A percentile compares a stretch with the other conserved stretches of the same genome.
Evolutionary conservation across 768 basidiomycete species (phyloP).

Genomic region (Mycena metata): DNA sequence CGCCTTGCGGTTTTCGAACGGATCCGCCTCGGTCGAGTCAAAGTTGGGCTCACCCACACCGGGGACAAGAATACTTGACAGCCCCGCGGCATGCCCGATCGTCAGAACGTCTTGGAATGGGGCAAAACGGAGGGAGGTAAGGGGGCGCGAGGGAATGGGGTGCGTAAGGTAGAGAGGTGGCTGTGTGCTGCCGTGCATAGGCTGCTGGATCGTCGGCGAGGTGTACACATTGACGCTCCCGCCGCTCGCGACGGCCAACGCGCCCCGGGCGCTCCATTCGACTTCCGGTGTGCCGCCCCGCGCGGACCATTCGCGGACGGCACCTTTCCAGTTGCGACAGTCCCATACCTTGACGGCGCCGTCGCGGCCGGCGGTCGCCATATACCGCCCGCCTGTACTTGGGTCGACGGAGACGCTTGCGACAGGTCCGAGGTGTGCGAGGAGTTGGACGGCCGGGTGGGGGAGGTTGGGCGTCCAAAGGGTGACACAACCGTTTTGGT

Average conservation of each 20-base stretch:
- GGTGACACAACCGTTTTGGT: slow-evolving; percentile 95
- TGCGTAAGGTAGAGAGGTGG: slow-evolving; percentile 94
- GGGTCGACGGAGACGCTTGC: slow-evolving; percentile 86
- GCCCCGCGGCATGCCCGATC: slow-evolving; percentile 81
- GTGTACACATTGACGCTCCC: slow-evolving; percentile 90
- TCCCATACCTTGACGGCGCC: slow-evolving; percentile 97
- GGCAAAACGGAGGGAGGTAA: slow-evolving; percentile 83
- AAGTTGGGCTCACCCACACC: slow-evolving; percentile 96
- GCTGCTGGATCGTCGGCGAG: slow-evolving; percentile 72
- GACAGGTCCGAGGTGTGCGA: slow-evolving; percentile 93
- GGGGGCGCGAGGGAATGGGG: slow-evolving; percentile 83
- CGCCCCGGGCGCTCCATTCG: slow-evolving; percentile 90
- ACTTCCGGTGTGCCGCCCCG: slow-evolving; percentile 77
- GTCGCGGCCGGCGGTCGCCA: slow-evolving; percentile 92
- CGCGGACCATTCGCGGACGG: slow-evolving; percentile 81
- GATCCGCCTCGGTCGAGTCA: slow-evolving; percentile 94
- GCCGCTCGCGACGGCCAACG: slow-evolving; percentile 84
- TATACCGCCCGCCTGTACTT: slow-evolving; percentile 87
- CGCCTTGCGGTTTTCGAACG: slow-evolving; percentile 87
- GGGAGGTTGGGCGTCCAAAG: slow-evolving; percentile 97
- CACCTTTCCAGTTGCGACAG: slow-evolving; percentile 94
- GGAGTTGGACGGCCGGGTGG: slow-evolving; percentile 90
- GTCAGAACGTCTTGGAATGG: slow-evolving; percentile 91
- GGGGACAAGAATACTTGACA: slow-evolving; percentile 90
- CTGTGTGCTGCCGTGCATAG: slow-evolving; percentile 60